phyloP scores from a whole-genome alignment of 163 green algal species.

The Chlamydomonas reinhardtii region DNA sequence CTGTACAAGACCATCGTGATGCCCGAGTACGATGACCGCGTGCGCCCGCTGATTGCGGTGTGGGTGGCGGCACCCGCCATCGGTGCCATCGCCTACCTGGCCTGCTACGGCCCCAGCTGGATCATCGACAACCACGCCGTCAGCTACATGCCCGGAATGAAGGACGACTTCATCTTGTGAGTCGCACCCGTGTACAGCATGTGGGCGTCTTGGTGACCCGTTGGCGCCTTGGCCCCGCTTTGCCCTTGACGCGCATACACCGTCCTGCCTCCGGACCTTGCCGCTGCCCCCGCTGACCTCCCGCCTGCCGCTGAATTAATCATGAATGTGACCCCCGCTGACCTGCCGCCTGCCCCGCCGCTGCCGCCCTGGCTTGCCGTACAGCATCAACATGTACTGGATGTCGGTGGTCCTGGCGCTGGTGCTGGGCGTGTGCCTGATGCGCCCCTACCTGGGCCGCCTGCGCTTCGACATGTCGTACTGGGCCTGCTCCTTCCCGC shows the following conservation, averaged over 20 bases:
- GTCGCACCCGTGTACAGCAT: no score
- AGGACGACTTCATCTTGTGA: conserved; percentile 56
- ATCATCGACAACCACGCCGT: no score
- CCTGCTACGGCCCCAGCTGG: conserved; percentile 4
- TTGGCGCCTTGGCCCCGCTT: no score
- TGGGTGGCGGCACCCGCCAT: conserved; percentile 69
- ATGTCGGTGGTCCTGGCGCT: conserved; percentile 17
- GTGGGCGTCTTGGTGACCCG: no score
- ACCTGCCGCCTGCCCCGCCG: no score
- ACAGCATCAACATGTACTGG: conserved; percentile 53
- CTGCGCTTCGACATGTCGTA: conserved; percentile 51
- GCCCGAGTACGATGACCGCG: conserved; percentile 55
- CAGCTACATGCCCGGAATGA: background rate
- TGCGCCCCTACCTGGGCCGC: conserved; percentile 44
- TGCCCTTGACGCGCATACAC: no score
- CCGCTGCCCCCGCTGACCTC: no score
- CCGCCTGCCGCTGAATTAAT: no score
- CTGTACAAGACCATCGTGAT: conserved; percentile 54
- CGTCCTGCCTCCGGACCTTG: no score
- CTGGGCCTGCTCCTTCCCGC: conserved; percentile 65
- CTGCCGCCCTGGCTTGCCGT: no score
- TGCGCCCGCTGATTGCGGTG: conserved; percentile 55
- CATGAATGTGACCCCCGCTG: no score
- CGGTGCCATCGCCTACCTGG: conserved; percentile 58
- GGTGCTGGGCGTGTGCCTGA: conserved; percentile 19